Base-by-base conservation (phyloP, 208 protist genomes). In the Leishmania major region DNA sequence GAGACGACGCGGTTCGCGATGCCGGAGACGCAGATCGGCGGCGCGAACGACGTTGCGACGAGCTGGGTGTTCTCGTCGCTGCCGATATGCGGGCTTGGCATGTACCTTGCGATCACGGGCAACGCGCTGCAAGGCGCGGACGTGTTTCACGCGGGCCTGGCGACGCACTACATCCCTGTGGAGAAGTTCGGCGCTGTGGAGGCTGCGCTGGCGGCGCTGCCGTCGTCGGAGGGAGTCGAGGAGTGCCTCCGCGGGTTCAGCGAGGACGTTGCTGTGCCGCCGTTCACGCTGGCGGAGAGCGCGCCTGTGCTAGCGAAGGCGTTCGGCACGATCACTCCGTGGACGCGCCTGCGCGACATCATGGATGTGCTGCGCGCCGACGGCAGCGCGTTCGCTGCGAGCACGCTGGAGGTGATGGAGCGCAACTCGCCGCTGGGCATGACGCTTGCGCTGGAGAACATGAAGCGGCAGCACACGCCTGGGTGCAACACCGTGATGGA, bases 61-160 rank as follows among this genome's bases (percentile, higher is more conserved):
- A 87, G 84, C 31, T 95, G 86, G 77, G 86, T 95, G 66, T 87
- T 97, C n/a, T 73, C 84, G 11, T 87, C 92, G n/a, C 55, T 95
- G 47, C 82, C 78, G 40, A 76, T 90, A 55, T 70, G 67, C 19
- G 89, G 88, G 1, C 59, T 96, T 51, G 95, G 93, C 3, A 81
- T 91, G 75, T 97, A 95, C 79, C 85, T 97, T 57, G 92, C 89
- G 28, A 85, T 97, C 70, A 96, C 95, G n/a, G 95, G 95, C 22
- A 84, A 84, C n/a, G 69, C 88, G 19, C 82, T 97, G 57, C 89
- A 89, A n/a, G 95, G 95, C 4, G 89, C 93, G 22, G 93, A 97
- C 74, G 75, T 88, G 73, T 84, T 87, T 17, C 90, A 93, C 78
- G 82, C 83, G 2, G 93, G 93, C 10, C 86, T 97, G 62, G 95